Conservation (phyloP, 2,329 filamentous ascomycete genomes). For the Penicillium sp. region DNA sequence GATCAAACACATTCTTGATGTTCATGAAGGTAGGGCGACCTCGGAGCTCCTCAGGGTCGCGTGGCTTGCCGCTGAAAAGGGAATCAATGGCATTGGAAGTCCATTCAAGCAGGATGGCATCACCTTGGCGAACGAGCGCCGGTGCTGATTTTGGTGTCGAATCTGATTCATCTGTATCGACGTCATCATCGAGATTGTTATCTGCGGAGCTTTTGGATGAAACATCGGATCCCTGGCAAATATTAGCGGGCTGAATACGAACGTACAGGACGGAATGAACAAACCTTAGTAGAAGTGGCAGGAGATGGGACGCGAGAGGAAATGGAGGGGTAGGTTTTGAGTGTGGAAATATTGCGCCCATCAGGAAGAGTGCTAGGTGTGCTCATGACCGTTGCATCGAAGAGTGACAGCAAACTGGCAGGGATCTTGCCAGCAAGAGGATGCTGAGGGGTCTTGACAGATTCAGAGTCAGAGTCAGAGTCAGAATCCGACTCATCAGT, state of each 20-base stretch:
- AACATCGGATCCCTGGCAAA: neutral
- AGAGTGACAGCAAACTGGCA: conserved; percentile 66
- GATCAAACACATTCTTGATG: conserved; percentile 56
- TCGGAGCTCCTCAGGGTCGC: conserved; percentile 50
- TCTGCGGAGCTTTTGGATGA: conserved; percentile 12
- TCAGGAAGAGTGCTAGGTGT: conserved; percentile 61
- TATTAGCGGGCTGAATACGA: neutral
- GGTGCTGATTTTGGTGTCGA: conserved; percentile 9
- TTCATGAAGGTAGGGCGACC: conserved; percentile 61
- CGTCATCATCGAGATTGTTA: conserved; percentile 31
- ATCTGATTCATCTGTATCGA: conserved; percentile 32
- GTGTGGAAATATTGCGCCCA: conserved; percentile 62
- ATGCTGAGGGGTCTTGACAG: conserved; percentile 46
- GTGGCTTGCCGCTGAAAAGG: conserved; percentile 59
- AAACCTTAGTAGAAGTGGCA: conserved; percentile 21
- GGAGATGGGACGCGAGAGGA: conserved; percentile 46
- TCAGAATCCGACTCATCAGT: conserved; percentile 17
- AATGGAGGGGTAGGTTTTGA: conserved; percentile 58
- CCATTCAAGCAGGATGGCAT: conserved; percentile 89
- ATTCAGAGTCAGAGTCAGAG: conserved; percentile 5
- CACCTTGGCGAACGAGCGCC: conserved; percentile 72
- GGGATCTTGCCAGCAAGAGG: conserved; percentile 59
- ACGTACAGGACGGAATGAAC: neutral
- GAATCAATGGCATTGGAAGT: conserved; percentile 65
- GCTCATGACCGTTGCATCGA: conserved; percentile 69